Percentiles rank a stretch among this genome's conserved stretches.
These are phyloP conservation scores for Candida insectalens DNA, from an alignment of 805 yeast genomes.

Conservation along the genomic window DNA sequence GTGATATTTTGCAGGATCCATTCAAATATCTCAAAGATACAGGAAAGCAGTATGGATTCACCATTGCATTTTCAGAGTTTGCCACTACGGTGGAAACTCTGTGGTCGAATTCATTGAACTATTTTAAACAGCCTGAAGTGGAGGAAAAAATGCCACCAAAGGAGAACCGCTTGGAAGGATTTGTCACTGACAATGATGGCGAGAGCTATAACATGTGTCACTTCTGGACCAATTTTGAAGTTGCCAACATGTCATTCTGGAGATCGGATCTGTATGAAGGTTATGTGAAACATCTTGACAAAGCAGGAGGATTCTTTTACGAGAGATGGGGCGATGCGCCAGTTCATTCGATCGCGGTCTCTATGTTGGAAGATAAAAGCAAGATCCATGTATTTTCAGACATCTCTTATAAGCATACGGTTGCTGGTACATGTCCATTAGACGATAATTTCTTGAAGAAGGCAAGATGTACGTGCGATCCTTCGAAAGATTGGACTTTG, in stretches of 20 bases:
- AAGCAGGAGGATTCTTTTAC: conserved; percentile 69
- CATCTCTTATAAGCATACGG: conserved; percentile 74
- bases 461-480: conserved; percentile 66
- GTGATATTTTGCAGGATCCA: conserved; percentile 47
- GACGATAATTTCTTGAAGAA: conserved; percentile 42
- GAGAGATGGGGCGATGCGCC: conserved; percentile 88
- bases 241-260: conserved; percentile 61
- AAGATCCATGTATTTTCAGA: conserved; percentile 72
- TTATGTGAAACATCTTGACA: conserved; percentile 55
- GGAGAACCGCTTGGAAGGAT: conserved; percentile 38
- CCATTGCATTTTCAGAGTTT: conserved; percentile 43
- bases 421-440: conserved; percentile 72
- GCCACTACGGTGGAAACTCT: conserved; percentile 40
- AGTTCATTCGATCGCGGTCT: conserved; percentile 35
- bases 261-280: conserved; percentile 45
- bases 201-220: conserved; percentile 63
- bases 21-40: conserved; percentile 43
- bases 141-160: conserved; percentile 9
- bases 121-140: conserved; percentile 23
- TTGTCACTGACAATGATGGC: conserved; percentile 59
- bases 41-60: conserved; percentile 40
- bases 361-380: conserved; percentile 41
- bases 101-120: conserved; percentile 38
- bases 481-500: conserved; percentile 63
- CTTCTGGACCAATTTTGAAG: conserved; percentile 75